Evolutionary conservation across 2,329 filamentous ascomycete species (phyloP).

Genomic region (Coniella lustricola): DNA sequence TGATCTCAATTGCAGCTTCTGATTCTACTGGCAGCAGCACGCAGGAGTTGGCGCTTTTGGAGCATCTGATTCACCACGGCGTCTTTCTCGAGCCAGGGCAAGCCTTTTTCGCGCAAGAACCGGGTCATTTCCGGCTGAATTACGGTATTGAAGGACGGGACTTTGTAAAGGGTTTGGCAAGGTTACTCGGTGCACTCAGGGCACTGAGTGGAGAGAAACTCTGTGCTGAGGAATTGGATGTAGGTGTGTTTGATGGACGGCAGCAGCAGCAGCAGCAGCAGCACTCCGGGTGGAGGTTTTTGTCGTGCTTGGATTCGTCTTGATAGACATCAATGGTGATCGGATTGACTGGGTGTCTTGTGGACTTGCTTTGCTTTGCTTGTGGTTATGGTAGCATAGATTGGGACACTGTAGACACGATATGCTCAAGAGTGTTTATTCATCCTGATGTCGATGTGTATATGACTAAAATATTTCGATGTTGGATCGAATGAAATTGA

Average conservation of each 20-base stretch:
- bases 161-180: conserved; percentile 5
- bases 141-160: conserved; percentile 3
- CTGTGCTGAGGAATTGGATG: neutral
- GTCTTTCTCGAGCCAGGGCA: conserved; percentile 11
- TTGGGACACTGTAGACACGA: too few species aligned
- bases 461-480: too few species aligned
- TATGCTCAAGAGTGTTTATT: neutral
- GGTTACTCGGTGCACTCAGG: conserved; percentile 3
- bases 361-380: too few species aligned
- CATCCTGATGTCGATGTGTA: too few species aligned
- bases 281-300: neutral
- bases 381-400: too few species aligned
- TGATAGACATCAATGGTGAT: too few species aligned
- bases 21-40: neutral
- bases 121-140: conserved; percentile 8
- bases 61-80: conserved; percentile 8
- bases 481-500: neutral
- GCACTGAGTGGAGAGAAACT: conserved; percentile 7
- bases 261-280: too few species aligned
- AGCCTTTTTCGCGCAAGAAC: conserved; percentile 5
- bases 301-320: too few species aligned
- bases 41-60: conserved; percentile 3
- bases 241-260: neutral
- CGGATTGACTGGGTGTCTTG: too few species aligned
- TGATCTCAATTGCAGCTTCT: too few species aligned